Evolutionary conservation across 176 grass and related monocot genomes (phyloP).

Genomic region (Carex kokanica): DNA sequence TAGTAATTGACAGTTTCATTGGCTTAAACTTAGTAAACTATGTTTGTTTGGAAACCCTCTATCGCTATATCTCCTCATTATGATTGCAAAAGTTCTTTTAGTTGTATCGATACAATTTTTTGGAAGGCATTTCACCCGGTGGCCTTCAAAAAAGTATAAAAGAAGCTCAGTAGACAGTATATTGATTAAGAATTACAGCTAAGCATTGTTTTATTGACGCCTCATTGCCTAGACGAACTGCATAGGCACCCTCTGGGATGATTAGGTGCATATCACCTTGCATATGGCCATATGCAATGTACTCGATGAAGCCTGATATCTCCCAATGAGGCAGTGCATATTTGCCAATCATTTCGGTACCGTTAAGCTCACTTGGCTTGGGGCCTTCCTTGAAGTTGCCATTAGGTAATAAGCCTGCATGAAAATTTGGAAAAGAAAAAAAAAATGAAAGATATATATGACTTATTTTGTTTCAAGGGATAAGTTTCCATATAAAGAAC

Average conservation of each 20-base stretch:
- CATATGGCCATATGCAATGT: conserved; percentile 78
- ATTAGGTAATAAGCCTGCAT: conserved; percentile 66
- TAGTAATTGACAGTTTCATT: not conserved
- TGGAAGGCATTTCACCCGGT: not conserved
- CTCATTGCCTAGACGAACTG: conserved; percentile 83
- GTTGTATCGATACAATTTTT: not conserved
- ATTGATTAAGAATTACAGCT: conserved; percentile 15
- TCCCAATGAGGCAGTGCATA: conserved; percentile 51
- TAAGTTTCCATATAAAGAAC: not conserved
- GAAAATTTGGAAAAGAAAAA: not conserved
- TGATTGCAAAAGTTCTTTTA: not conserved
- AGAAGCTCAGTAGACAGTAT: not conserved
- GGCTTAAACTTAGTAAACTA: not conserved
- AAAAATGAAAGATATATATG: not conserved
- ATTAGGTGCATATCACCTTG: conserved; percentile 81
- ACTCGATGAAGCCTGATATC: conserved; percentile 76
- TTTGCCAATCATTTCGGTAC: conserved; percentile 49
- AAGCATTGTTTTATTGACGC: too few relatives aligned
- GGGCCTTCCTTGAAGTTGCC: conserved; percentile 73
- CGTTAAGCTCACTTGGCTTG: conserved; percentile 46
- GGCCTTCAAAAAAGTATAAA: not conserved
- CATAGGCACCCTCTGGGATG: conserved; percentile 65
- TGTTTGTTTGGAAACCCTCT: not conserved
- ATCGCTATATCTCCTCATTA: not conserved
- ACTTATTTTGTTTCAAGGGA: not conserved